A percentile compares a stretch with the other conserved stretches of the same genome.
Evolutionary conservation across 106 monocot species (phyloP).

Genomic region (Amphibolis antarctica): DNA sequence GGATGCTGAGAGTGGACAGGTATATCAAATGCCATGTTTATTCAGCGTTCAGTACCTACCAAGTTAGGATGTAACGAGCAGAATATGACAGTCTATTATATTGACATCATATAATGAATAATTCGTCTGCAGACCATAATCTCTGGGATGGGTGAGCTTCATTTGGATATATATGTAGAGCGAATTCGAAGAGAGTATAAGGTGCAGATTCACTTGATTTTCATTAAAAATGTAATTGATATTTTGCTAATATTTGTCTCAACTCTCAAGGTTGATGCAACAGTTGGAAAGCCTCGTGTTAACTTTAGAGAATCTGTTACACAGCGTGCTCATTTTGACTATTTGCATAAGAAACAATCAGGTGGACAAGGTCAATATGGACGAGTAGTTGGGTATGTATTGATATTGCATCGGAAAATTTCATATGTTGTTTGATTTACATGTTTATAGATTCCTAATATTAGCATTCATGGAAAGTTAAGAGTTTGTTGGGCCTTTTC

Average conservation of each 20-base stretch:
- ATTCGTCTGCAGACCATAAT: constrained; percentile 73
- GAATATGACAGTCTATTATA: too few species aligned
- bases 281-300: constrained; percentile 86
- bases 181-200: constrained; percentile 94
- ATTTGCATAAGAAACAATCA: constrained; percentile 94
- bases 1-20: constrained; percentile 96
- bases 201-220: constrained; percentile 23
- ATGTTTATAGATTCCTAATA: background rate
- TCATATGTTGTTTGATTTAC: background rate
- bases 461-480: background rate
- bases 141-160: constrained; percentile 98
- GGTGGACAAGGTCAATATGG: constrained; percentile 99
- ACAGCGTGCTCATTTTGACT: constrained; percentile 86
- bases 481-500: background rate
- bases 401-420: background rate
- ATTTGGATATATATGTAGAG: constrained; percentile 98
- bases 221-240: too few species aligned
- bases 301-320: constrained; percentile 93
- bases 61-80: too few species aligned
- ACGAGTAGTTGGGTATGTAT: constrained; percentile 74
- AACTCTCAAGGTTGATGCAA: constrained; percentile 84
- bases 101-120: background rate
- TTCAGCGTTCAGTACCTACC: background rate
- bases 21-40: constrained; percentile 14
- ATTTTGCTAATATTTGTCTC: too few species aligned